Base-by-base conservation (phyloP, 176 grass and related monocot genomes). In the Carex cristatella region DNA sequence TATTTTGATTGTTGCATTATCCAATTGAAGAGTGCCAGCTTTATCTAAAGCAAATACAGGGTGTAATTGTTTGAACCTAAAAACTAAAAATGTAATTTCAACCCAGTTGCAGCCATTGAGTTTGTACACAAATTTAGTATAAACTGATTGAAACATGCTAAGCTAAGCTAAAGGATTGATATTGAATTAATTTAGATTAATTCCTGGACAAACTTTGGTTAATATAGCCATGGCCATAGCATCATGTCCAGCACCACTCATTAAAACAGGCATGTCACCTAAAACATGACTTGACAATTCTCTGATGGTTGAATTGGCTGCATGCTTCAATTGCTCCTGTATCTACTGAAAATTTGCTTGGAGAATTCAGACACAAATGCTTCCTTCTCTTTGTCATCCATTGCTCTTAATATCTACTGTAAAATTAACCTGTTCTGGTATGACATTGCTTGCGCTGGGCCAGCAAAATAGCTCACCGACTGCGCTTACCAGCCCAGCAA, bases 201-300 rank as follows among this genome's bases (percentile, higher is more conserved):
- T 23, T 23, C 23, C 23, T 23, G 23, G 23, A 23, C 23, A 23
- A 23, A 23, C 23, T 23, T 94, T 92, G 28, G 93, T 95, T 73
- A 99, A 82, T 86, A 84, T 83, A 58, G 93, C 87, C 93, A 99
- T 99, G 12, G 93, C 93, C 89, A 99, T 91, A 23, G 93, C 96
- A 84, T 99, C 96, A 66, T 99, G 96, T 77, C 96, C 96, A 42
- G 96, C 96, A 9, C 96, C 96, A 65, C 93, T 99, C 91, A 99
- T 99, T 75, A 99, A 86, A 81, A 95, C 70, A 35, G 96, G 96
- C 44, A 23, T 80, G 42, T 92, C 89, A 48, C 78, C 75, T 1
- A 18, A 18, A 0, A 37, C 31, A 59, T 78, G 15, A 55, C 66
- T 10, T 49, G 55, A 33, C 82, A 90, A 85, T 38, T 79, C 69